Percentiles rank a stretch among this genome's conserved stretches.
phyloP scores from a whole-genome alignment of 164 flowering plant genomes.

The Piper betle region DNA sequence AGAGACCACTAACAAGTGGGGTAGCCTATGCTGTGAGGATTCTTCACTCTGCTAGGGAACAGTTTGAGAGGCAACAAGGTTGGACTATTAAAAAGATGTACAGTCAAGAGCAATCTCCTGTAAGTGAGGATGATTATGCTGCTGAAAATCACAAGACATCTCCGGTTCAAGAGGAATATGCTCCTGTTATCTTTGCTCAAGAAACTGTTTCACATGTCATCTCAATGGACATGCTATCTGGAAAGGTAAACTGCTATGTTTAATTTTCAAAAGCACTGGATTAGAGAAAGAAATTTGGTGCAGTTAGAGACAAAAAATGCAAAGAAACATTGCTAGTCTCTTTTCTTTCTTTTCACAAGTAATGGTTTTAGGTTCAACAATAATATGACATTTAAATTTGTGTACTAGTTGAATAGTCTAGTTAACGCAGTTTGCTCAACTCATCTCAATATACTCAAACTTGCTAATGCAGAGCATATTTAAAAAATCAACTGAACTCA shows the following conservation, averaged over 20 bases:
- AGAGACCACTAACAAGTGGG: constrained; percentile 92
- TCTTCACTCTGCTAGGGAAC: constrained; percentile 73
- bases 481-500: too few species aligned
- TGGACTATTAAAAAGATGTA: constrained; percentile 92
- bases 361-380: too few species aligned
- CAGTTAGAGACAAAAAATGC: too few species aligned
- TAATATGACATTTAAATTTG: too few species aligned
- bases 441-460: too few species aligned
- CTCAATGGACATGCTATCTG: constrained; percentile 82
- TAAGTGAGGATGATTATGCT: constrained; percentile 41
- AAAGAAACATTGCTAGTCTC: too few species aligned
- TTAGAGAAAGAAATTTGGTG: neutral
- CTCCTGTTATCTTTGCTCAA: constrained; percentile 97
- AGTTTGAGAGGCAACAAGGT: constrained; percentile 79
- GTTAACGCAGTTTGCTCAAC: too few species aligned
- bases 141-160: constrained; percentile 48
- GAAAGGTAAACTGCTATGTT: constrained; percentile 41
- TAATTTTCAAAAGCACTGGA: too few species aligned
- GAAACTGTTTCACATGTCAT: constrained; percentile 80
- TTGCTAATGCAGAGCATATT: too few species aligned
- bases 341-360: too few species aligned
- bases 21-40: constrained; percentile 97
- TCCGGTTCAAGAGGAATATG: constrained; percentile 81
- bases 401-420: too few species aligned
- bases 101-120: constrained; percentile 41